A percentile compares a stretch with the other conserved stretches of the same genome.
Evolutionary conservation across 1,284 basidiomycete species (phyloP).

Genomic region (Mixia osmundae): DNA sequence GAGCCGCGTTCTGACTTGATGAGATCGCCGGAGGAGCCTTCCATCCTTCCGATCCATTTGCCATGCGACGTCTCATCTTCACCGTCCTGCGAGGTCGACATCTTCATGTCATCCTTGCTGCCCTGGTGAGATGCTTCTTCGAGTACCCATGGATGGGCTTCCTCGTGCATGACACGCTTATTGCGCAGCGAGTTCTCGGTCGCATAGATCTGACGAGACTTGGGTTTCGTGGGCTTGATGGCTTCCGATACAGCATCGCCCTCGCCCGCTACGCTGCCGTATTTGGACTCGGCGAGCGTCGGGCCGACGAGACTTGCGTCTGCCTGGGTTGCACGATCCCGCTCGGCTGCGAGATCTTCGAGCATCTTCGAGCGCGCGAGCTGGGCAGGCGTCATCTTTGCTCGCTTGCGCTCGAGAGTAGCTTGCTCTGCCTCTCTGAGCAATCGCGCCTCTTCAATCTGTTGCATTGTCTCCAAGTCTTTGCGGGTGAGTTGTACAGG

Average conservation of each 20-base stretch:
- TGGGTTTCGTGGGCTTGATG: too few relatives aligned
- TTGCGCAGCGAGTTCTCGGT: too few relatives aligned
- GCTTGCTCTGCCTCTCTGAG: constrained; percentile 21
- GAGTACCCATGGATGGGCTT: too few relatives aligned
- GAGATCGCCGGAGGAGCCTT: constrained; percentile 36
- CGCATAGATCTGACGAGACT: too few relatives aligned
- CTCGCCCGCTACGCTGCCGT: too few relatives aligned
- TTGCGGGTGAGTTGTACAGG: constrained; percentile 69
- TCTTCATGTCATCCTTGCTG: constrained; percentile 4
- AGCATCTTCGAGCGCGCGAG: too few relatives aligned
- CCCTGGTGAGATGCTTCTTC: constrained; percentile 2
- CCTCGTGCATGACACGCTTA: too few relatives aligned
- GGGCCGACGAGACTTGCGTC: constrained; percentile 1
- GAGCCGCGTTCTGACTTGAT: constrained; percentile 11
- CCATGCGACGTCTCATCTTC: constrained; percentile 30
- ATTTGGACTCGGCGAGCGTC: too few relatives aligned
- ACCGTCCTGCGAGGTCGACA: constrained; percentile 37
- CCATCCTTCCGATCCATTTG: constrained; percentile 50
- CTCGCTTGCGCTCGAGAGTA: constrained; percentile 7
- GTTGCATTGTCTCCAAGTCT: constrained; percentile 30
- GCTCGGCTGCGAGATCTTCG: constrained; percentile 25
- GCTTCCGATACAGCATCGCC: too few relatives aligned
- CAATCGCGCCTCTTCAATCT: constrained; percentile 22
- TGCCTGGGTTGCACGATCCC: constrained; percentile 19
- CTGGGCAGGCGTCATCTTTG: too few relatives aligned